phyloP scores from a whole-genome alignment of 2,329 filamentous ascomycete genomes.

The Pseudopyrenochaeta lycopersici region DNA sequence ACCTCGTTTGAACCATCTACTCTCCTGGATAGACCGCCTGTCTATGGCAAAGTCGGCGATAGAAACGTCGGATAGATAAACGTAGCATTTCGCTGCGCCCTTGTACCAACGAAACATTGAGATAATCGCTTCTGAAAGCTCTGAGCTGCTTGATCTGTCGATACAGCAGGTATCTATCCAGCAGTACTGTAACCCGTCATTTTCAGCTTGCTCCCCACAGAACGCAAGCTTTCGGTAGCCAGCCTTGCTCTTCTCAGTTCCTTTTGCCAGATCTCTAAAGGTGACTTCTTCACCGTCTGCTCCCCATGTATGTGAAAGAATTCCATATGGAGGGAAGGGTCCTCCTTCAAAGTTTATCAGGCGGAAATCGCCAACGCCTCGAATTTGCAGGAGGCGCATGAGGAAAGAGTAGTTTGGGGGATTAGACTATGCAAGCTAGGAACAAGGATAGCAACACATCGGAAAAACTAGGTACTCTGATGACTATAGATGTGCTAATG shows the following conservation, averaged over 20 bases:
- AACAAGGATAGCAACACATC: too few relatives aligned
- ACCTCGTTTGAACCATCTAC: not conserved
- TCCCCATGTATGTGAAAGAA: not conserved
- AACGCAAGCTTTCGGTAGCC: not conserved
- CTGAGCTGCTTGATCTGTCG: not conserved
- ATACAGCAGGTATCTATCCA: not conserved
- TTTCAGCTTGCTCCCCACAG: not conserved
- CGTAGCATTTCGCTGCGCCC: conserved; percentile 20
- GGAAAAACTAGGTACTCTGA: too few relatives aligned
- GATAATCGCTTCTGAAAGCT: not conserved
- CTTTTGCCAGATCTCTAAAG: not conserved
- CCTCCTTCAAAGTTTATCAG: too few relatives aligned
- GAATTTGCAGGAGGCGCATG: too few relatives aligned
- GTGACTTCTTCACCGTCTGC: not conserved
- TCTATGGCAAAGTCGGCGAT: not conserved
- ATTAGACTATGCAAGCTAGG: too few relatives aligned
- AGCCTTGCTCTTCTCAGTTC: not conserved
- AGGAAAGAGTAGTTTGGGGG: too few relatives aligned
- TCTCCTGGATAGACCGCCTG: not conserved
- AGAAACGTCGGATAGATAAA: conserved; percentile 13
- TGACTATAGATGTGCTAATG: too few relatives aligned
- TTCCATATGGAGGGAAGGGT: too few relatives aligned
- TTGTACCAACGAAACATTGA: not conserved
- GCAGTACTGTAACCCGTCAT: not conserved
- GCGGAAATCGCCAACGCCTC: too few relatives aligned